phyloP scores from a whole-genome alignment of 352 stramenopile genomes.

The Pythium oligandrum region DNA sequence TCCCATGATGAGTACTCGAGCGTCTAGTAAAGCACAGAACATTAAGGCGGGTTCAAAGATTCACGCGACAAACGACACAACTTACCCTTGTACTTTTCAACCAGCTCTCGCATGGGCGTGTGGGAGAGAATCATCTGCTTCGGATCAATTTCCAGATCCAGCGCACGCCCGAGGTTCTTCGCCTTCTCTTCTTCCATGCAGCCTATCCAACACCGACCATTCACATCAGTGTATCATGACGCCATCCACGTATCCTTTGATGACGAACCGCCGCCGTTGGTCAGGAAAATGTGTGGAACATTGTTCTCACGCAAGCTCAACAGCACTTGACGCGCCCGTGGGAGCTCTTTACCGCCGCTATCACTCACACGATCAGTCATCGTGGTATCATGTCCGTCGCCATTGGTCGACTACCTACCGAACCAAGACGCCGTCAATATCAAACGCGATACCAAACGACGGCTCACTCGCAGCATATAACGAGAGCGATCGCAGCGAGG shows the following conservation, averaged over 20 bases:
- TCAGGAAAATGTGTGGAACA: slow-evolving; percentile 89
- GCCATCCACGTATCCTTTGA: neutral
- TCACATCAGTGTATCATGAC: neutral
- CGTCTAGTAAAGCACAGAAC: slow-evolving; percentile 27
- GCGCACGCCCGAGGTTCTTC: slow-evolving; percentile 51
- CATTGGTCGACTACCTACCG: slow-evolving; percentile 25
- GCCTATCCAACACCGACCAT: slow-evolving; percentile 21
- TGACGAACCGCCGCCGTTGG: slow-evolving; percentile 68
- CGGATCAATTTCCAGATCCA: slow-evolving; percentile 60
- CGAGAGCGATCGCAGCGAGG: too few species aligned
- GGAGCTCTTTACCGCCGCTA: slow-evolving; percentile 68
- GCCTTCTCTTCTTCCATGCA: slow-evolving; percentile 86
- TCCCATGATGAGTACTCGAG: slow-evolving; percentile 84
- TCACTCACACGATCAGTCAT: too few species aligned
- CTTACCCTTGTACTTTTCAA: slow-evolving; percentile 49
- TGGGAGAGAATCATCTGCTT: slow-evolving; percentile 85
- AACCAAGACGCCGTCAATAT: slow-evolving; percentile 91
- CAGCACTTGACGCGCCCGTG: slow-evolving; percentile 62
- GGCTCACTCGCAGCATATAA: too few species aligned
- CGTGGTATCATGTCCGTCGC: too few species aligned
- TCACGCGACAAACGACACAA: neutral
- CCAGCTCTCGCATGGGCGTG: slow-evolving; percentile 84
- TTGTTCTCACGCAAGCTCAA: slow-evolving; percentile 47
- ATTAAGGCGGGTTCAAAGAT: too few species aligned
- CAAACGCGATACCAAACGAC: slow-evolving; percentile 81